Conservation (phyloP, 805 yeast species). For the Pichia occidentalis region DNA sequence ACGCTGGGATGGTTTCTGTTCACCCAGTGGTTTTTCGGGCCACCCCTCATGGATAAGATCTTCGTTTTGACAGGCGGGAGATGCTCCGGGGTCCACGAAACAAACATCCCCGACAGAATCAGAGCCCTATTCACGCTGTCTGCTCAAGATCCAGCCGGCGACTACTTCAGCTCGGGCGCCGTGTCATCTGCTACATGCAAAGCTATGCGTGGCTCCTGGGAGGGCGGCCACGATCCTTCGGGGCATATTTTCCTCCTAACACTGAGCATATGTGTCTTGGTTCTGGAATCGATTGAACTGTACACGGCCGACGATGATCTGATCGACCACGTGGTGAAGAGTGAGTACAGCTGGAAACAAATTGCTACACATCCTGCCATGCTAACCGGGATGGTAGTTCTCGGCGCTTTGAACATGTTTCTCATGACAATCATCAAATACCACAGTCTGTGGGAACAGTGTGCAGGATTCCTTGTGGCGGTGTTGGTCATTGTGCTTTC, state of each 20-base stretch:
- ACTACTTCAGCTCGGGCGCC: constrained; percentile 15
- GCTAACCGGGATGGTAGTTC: constrained; percentile 28
- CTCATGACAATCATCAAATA: constrained; percentile 77
- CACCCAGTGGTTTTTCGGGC: constrained; percentile 82
- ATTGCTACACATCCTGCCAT: constrained; percentile 20
- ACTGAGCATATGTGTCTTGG: constrained; percentile 56
- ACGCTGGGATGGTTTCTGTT: constrained; percentile 81
- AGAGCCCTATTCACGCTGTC: constrained; percentile 1
- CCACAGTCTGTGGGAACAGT: constrained; percentile 73
- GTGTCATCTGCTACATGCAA: constrained; percentile 43
- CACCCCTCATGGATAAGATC: constrained; percentile 83
- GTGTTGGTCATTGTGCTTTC: constrained; percentile 31
- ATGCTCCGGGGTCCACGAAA: constrained; percentile 39
- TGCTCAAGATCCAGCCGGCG: background rate
- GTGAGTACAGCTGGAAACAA: constrained; percentile 3
- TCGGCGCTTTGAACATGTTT: constrained; percentile 81
- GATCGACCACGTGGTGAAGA: constrained; percentile 7
- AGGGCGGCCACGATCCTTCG: constrained; percentile 91
- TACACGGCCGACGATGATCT: constrained; percentile 5
- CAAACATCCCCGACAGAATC: background rate
- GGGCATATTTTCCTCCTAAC: constrained; percentile 84
- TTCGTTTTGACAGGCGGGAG: constrained; percentile 78
- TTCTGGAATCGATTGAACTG: constrained; percentile 23
- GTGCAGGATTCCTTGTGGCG: constrained; percentile 59
- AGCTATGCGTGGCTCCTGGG: constrained; percentile 58